phyloP scores from a whole-genome alignment of 495 filamentous ascomycete genomes.

The Podospora australis region DNA sequence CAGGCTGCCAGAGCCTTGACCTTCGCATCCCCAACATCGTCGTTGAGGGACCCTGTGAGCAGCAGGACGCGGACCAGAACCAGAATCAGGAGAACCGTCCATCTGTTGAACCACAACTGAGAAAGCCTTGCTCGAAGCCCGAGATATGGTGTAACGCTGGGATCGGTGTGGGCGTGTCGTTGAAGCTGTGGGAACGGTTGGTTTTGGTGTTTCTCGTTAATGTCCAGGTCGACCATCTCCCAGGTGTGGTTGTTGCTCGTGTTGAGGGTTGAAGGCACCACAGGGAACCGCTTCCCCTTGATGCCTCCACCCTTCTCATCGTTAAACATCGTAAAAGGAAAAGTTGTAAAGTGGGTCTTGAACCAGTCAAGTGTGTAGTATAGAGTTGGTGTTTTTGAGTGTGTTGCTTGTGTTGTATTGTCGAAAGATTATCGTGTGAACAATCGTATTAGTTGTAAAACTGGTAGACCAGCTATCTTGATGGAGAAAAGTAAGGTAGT shows the following conservation, averaged over 20 bases:
- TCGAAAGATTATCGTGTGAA: not conserved
- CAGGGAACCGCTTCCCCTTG: constrained; percentile 11
- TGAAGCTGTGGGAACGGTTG: constrained; percentile 8
- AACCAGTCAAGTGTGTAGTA: constrained; percentile 4
- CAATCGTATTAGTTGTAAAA: constrained; percentile 3
- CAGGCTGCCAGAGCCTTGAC: constrained; percentile 80
- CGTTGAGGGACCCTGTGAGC: constrained; percentile 60
- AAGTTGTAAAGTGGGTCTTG: constrained; percentile 1
- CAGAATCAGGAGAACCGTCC: constrained; percentile 85
- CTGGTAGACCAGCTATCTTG: constrained; percentile 18
- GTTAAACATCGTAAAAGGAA: constrained; percentile 15
- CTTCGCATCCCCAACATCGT: constrained; percentile 67
- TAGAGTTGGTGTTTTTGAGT: constrained; percentile 3
- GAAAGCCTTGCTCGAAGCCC: constrained; percentile 84
- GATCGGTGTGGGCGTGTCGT: constrained; percentile 22
- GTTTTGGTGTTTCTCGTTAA: not conserved
- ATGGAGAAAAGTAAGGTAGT: constrained; percentile 5
- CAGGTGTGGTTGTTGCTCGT: constrained; percentile 22
- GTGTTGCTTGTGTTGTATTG: not conserved
- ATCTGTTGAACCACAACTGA: constrained; percentile 94
- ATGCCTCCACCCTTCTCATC: constrained; percentile 23
- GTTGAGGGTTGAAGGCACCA: constrained; percentile 16
- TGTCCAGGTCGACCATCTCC: constrained; percentile 17
- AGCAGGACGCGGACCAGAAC: constrained; percentile 76
- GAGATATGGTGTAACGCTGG: constrained; percentile 77